Percentiles rank a stretch among this genome's conserved stretches.
phyloP scores from a whole-genome alignment of 768 basidiomycete genomes.

The Chalciporus sphaerocephalus region DNA sequence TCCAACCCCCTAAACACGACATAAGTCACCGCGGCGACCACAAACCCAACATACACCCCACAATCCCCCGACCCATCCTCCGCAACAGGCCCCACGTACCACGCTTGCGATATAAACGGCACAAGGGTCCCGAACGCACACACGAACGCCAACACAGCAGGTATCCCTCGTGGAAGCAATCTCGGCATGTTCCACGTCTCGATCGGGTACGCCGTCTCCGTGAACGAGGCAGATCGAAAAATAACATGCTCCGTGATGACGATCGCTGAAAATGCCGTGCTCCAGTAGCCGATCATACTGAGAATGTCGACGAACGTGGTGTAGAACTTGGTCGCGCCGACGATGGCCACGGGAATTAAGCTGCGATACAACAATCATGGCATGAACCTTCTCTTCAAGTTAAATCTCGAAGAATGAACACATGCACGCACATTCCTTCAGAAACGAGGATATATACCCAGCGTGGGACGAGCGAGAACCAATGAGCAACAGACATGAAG shows the following conservation, averaged over 20 bases:
- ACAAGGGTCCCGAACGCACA: slow-evolving; percentile 39
- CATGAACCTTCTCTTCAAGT: neutral
- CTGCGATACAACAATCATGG: slow-evolving; percentile 19
- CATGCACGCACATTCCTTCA: slow-evolving; percentile 37
- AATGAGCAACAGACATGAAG: slow-evolving; percentile 35
- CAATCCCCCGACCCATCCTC: slow-evolving; percentile 43
- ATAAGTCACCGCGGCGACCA: slow-evolving; percentile 32
- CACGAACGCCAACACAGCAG: slow-evolving; percentile 39
- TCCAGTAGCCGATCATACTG: slow-evolving; percentile 47
- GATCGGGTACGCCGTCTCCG: slow-evolving; percentile 34
- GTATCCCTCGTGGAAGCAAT: slow-evolving; percentile 38
- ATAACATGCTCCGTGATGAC: slow-evolving; percentile 43
- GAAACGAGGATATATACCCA: slow-evolving; percentile 46
- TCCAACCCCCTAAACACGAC: slow-evolving; percentile 28
- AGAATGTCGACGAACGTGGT: slow-evolving; percentile 41
- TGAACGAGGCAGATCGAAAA: slow-evolving; percentile 36
- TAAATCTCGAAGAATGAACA: neutral
- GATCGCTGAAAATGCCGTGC: slow-evolving; percentile 34
- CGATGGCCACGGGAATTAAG: slow-evolving; percentile 44
- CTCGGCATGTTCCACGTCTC: slow-evolving; percentile 33
- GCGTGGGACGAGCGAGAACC: slow-evolving; percentile 38
- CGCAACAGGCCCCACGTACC: slow-evolving; percentile 50
- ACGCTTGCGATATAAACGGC: slow-evolving; percentile 50
- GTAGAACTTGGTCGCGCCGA: slow-evolving; percentile 45
- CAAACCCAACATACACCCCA: slow-evolving; percentile 40